These are phyloP conservation scores for Arthrobotrys pseudoclavata DNA, from an alignment of 2,329 filamentous ascomycete species.

Conservation along the genomic window DNA sequence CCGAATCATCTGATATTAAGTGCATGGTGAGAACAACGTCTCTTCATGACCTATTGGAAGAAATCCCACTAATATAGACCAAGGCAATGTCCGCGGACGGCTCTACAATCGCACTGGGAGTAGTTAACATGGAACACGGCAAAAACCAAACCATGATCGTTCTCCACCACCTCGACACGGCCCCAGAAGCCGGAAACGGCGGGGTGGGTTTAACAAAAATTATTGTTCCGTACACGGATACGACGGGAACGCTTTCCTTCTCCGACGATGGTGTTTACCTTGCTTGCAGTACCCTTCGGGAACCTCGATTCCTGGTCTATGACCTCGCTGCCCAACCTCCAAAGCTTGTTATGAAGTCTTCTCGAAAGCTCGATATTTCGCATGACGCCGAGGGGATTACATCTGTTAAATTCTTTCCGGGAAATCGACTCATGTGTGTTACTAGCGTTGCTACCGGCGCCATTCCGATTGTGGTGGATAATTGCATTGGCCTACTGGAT, in stretches of 20 bases:
- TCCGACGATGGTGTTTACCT: constrained; percentile 58
- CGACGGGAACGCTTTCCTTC: constrained; percentile 50
- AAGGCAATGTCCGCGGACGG: constrained; percentile 59
- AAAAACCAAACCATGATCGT: constrained; percentile 59
- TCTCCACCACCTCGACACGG: constrained; percentile 54
- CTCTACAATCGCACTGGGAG: constrained; percentile 49
- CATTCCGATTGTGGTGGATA: constrained; percentile 57
- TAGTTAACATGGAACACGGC: constrained; percentile 59
- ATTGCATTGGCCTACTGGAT: constrained; percentile 55
- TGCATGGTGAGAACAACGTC: constrained; percentile 46
- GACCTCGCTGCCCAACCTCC: constrained; percentile 57
- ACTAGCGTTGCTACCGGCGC: constrained; percentile 58
- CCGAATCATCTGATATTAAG: constrained; percentile 59
- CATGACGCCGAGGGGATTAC: constrained; percentile 59
- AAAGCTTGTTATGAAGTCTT: constrained; percentile 59
- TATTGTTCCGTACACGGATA: constrained; percentile 52
- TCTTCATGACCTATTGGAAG: background rate
- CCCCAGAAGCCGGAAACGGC: constrained; percentile 34
- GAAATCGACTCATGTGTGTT: constrained; percentile 57
- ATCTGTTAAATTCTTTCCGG: constrained; percentile 59
- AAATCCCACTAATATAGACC: constrained; percentile 8
- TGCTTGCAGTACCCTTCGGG: constrained; percentile 57
- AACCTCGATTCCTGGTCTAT: constrained; percentile 57
- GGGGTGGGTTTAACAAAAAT: constrained; percentile 49
- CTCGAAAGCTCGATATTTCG: constrained; percentile 60